Percentiles rank a stretch among this genome's conserved stretches.
Conservation (phyloP, 192 early-diverging fungal species). For the Coemansia furcata region DNA sequence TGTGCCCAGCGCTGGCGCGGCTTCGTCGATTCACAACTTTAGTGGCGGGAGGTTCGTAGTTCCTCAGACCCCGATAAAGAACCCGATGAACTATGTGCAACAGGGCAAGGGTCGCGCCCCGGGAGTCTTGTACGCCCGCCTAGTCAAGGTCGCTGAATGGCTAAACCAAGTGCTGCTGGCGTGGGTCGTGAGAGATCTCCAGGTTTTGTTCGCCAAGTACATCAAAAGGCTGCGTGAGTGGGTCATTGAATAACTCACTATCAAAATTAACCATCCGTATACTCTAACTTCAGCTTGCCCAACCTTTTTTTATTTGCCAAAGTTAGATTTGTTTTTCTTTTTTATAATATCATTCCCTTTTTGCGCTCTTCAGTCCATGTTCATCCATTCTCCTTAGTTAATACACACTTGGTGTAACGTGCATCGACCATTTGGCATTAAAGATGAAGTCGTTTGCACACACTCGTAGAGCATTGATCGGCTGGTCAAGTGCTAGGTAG, state of each 20-base stretch:
- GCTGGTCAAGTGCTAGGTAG: background rate
- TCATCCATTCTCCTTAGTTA: background rate
- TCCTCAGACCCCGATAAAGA: conserved; percentile 48
- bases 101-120: conserved; percentile 50
- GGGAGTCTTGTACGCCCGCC: conserved; percentile 47
- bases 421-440: background rate
- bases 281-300: background rate
- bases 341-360: background rate
- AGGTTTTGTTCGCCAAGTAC: conserved; percentile 54
- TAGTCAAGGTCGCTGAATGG: conserved; percentile 49
- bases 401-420: background rate
- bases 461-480: background rate
- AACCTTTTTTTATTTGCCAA: background rate
- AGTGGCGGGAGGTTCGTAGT: conserved; percentile 32
- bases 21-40: conserved; percentile 5
- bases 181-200: conserved; percentile 52
- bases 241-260: conserved; percentile 37
- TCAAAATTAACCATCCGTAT: background rate
- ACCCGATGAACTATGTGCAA: conserved; percentile 39
- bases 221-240: conserved; percentile 54
- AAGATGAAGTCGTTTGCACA: background rate
- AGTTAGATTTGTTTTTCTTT: background rate
- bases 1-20: background rate
- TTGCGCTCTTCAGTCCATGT: background rate
- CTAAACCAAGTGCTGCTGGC: conserved; percentile 50